Evolutionary conservation across 148 eudicot genomes (phyloP), one percentile per base, ranked within the genome.

Genomic region (Chenopodium berlandieri): DNA sequence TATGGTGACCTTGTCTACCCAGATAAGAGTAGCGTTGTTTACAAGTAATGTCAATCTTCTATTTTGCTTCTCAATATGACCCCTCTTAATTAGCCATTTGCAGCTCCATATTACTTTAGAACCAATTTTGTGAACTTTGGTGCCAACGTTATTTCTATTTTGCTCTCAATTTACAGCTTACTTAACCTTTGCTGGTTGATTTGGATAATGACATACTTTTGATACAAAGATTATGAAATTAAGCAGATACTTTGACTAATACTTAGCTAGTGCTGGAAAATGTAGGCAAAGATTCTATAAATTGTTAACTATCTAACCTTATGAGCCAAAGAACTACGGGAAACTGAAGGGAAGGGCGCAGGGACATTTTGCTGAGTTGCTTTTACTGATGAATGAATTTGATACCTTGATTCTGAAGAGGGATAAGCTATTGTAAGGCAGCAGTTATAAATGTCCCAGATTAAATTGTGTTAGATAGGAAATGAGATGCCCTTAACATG

Each of bases 1-100:
- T 96, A 94, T 85, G 98, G 98, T 67, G 92, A 91, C 80, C 89
- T 96, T 79, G 97, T 96, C 84, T 94, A 92, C 84, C 97, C 90
- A 12, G 97, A 92, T 40, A 83, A 82, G 75, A 89, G 85, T 30
- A 96, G 97, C 77, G 73, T 91, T 81, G 88, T 95, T 62, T 85
- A 87, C 78, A 92, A 92, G 98, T 95, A 92, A 89, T 83, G 78
- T 83, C 75, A 25, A 63, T 83, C 68, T 67, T 70, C 27, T 60
- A 31, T 50, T 60, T 52, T 77, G 75, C 64, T 79, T 71, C 78
- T 71, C n/a, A 50, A 56, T 3, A 67, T 44, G 20, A 75, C 17
- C 20, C 32, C 73, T 71, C 76, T 1, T 73, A 40, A 40, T 40
- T 40, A 13, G n/a, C 72, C 60, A 56, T 75, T 71, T 27, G 50